Percentiles rank a stretch among this genome's conserved stretches.
Evolutionary conservation across 768 basidiomycete species (phyloP).

Genomic region (Podaxis pistillaris): DNA sequence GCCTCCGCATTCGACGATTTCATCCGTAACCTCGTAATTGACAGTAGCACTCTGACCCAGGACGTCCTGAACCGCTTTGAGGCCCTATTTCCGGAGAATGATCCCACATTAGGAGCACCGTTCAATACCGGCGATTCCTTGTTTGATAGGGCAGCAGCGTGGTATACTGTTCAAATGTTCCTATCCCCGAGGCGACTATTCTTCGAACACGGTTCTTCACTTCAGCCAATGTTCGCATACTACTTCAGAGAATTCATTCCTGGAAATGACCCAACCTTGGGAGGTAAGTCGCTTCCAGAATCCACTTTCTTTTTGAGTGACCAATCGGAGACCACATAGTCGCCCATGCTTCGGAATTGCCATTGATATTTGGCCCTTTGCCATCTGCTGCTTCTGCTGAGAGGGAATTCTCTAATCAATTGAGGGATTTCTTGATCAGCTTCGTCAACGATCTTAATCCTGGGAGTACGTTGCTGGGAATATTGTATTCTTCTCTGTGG

Average conservation of each 20-base stretch:
- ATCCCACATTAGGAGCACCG: conserved; percentile 42
- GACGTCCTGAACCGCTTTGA: conserved; percentile 40
- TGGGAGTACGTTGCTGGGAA: conserved; percentile 38
- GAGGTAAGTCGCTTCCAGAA: conserved; percentile 34
- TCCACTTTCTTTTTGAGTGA: not conserved
- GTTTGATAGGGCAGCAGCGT: conserved; percentile 54
- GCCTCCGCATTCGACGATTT: conserved; percentile 44
- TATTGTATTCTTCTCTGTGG: not conserved
- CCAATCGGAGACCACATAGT: conserved; percentile 27
- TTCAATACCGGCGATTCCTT: conserved; percentile 61
- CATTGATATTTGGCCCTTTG: conserved; percentile 47
- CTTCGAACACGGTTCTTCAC: conserved; percentile 43
- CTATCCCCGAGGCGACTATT: conserved; percentile 49
- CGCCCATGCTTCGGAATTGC: conserved; percentile 47
- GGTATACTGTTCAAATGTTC: conserved; percentile 61
- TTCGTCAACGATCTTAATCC: conserved; percentile 57
- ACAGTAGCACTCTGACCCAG: conserved; percentile 45
- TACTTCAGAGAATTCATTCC: conserved; percentile 58
- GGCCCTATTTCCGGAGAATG: conserved; percentile 45
- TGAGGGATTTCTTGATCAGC: conserved; percentile 54
- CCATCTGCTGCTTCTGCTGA: conserved; percentile 37
- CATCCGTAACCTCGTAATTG: conserved; percentile 48
- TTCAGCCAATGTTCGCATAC: conserved; percentile 52
- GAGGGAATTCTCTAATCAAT: conserved; percentile 41
- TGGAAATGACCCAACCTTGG: conserved; percentile 43